Evolutionary conservation across 768 basidiomycete genomes (phyloP).

Genomic region (Boletus sp.): DNA sequence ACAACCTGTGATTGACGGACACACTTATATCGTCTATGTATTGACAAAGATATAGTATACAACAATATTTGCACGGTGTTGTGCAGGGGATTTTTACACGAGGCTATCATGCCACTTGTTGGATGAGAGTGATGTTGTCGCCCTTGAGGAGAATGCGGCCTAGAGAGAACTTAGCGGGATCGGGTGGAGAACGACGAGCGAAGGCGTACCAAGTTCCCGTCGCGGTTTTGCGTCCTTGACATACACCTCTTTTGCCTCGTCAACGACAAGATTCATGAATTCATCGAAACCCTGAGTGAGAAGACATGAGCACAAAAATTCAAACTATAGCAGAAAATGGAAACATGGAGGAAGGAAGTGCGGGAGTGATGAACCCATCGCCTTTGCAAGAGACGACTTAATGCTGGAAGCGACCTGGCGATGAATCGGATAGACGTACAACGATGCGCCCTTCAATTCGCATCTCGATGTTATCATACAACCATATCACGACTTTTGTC

Average conservation of each 20-base stretch:
- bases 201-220: conserved; percentile 69
- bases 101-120: conserved; percentile 47
- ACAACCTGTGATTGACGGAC: conserved; percentile 62
- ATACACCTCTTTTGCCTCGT: conserved; percentile 90
- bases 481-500: conserved; percentile 86
- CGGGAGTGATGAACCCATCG: conserved; percentile 22
- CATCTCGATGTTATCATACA: conserved; percentile 97
- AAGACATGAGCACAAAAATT: conserved; percentile 22
- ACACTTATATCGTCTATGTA: not conserved
- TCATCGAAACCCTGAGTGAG: conserved; percentile 88
- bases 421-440: conserved; percentile 53
- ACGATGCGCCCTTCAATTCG: conserved; percentile 94
- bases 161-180: conserved; percentile 29
- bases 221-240: conserved; percentile 86
- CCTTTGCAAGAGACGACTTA: conserved; percentile 40
- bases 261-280: conserved; percentile 98
- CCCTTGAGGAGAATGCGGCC: conserved; percentile 96
- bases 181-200: not conserved
- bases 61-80: conserved; percentile 4
- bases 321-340: not conserved
- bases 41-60: conserved; percentile 21
- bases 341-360: conserved; percentile 4
- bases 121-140: conserved; percentile 97
- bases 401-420: conserved; percentile 33
- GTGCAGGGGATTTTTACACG: conserved; percentile 12